Evolutionary conservation across 2,329 filamentous ascomycete species (phyloP).

Genomic region (Stemphylium vesicarium): DNA sequence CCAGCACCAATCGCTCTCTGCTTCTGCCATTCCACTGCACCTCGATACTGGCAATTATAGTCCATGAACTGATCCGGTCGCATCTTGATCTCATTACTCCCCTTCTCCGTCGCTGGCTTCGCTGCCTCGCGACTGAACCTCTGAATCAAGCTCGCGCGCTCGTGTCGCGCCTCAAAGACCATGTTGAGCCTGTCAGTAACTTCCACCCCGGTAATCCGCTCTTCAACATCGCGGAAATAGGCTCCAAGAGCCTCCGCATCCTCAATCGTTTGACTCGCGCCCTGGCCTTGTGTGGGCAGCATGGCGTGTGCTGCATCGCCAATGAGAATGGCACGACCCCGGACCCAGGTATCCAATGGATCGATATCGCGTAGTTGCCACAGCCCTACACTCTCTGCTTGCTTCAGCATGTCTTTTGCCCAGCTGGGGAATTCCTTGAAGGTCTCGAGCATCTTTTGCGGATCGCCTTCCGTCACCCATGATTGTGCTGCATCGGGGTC

Average conservation of each 20-base stretch:
- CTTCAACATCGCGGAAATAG: conserved; percentile 19
- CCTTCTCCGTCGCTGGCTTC: conserved; percentile 47
- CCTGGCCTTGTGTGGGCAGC: conserved; percentile 61
- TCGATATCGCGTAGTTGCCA: conserved; percentile 57
- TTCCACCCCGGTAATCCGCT: conserved; percentile 16
- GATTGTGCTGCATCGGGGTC: conserved; percentile 45
- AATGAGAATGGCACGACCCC: conserved; percentile 58
- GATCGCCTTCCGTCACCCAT: conserved; percentile 50
- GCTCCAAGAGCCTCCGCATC: conserved; percentile 57
- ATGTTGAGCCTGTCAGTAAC: conserved; percentile 18
- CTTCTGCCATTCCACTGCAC: conserved; percentile 44
- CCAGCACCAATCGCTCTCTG: neutral
- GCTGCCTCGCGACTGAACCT: conserved; percentile 53
- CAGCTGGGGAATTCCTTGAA: conserved; percentile 53
- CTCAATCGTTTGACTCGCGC: conserved; percentile 59
- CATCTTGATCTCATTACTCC: conserved; percentile 43
- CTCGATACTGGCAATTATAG: conserved; percentile 50
- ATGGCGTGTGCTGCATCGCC: conserved; percentile 61
- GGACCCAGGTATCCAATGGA: conserved; percentile 53
- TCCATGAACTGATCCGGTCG: conserved; percentile 53
- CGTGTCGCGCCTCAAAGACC: conserved; percentile 31
- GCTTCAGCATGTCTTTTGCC: conserved; percentile 44
- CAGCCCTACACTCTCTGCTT: conserved; percentile 47
- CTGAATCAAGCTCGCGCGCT: conserved; percentile 52
- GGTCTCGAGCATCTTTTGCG: conserved; percentile 48